Conservation (phyloP, 2,329 filamentous ascomycete genomes). For the Diplodia corticola region DNA sequence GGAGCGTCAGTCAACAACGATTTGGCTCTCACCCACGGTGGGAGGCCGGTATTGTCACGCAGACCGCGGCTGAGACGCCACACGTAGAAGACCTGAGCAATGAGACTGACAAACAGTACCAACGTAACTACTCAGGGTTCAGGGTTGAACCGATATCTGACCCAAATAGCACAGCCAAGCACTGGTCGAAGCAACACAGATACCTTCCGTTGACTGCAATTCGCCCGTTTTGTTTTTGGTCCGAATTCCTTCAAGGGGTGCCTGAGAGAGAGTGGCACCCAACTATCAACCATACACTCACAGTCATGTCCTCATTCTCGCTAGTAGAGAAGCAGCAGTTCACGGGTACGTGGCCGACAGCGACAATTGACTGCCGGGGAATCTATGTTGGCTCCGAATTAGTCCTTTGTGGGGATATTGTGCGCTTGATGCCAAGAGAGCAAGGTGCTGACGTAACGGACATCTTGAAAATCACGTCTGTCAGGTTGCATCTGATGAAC, state of each 20-base stretch:
- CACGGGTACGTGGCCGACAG: constrained; percentile 56
- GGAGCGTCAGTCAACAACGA: constrained; percentile 20
- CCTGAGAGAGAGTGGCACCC: constrained; percentile 49
- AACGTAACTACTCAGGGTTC: constrained; percentile 55
- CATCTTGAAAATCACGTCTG: constrained; percentile 55
- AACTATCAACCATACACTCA: constrained; percentile 57
- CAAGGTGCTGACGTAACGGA: constrained; percentile 45
- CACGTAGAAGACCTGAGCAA: constrained; percentile 49
- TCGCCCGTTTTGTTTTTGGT: constrained; percentile 57
- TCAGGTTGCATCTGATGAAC: constrained; percentile 52
- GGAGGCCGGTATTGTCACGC: constrained; percentile 59
- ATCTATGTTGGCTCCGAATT: constrained; percentile 60
- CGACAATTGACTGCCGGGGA: constrained; percentile 53
- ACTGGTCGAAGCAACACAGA: constrained; percentile 54
- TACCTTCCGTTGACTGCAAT: constrained; percentile 57
- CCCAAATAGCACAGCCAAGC: constrained; percentile 53
- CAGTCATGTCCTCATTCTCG: constrained; percentile 54
- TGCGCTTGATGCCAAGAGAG: constrained; percentile 48
- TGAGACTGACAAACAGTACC: constrained; percentile 41
- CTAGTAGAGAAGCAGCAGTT: constrained; percentile 55
- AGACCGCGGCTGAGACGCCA: constrained; percentile 48
- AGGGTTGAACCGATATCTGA: constrained; percentile 59
- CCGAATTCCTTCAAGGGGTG: constrained; percentile 48
- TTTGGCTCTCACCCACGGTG: constrained; percentile 50
- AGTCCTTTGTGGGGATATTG: constrained; percentile 54